These are phyloP conservation scores for Arthromyces matolae DNA, from an alignment of 768 basidiomycete genomes.

Conservation along the genomic window DNA sequence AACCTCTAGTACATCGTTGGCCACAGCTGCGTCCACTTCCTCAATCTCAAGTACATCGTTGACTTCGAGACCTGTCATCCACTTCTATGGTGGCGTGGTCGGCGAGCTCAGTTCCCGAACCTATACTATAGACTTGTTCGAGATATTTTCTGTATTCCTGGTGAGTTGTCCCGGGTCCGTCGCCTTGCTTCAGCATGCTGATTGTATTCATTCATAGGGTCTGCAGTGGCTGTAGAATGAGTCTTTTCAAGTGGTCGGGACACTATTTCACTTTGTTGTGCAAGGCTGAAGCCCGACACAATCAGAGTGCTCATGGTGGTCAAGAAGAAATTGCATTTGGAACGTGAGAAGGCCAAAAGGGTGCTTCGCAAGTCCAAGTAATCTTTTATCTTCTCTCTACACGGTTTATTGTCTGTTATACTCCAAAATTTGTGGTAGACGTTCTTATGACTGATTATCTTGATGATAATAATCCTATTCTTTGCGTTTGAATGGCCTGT, in stretches of 20 bases:
- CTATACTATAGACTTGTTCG: slow-evolving; percentile 16
- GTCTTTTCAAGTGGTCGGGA: slow-evolving; percentile 21
- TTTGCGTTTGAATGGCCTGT: no score
- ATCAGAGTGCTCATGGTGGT: not conserved
- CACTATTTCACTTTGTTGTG: slow-evolving; percentile 18
- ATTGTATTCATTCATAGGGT: slow-evolving; percentile 13
- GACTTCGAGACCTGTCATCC: not conserved
- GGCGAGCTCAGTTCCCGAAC: slow-evolving; percentile 15
- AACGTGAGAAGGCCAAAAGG: not conserved
- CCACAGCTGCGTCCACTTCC: not conserved
- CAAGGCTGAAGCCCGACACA: slow-evolving; percentile 13
- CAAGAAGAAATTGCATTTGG: not conserved
- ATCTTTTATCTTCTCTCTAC: no score
- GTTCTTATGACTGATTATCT: no score
- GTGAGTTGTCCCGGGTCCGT: slow-evolving; percentile 10
- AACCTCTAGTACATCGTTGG: not conserved
- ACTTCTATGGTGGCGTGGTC: no score
- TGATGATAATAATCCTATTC: no score
- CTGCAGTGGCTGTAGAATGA: slow-evolving; percentile 19
- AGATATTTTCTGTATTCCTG: slow-evolving; percentile 20
- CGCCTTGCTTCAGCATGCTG: not conserved
- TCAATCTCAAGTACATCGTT: not conserved
- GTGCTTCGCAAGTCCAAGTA: no score
- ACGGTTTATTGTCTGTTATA: no score
- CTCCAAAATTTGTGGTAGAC: no score